phyloP scores from a whole-genome alignment of 129 eudicot genomes.

The Scalesia atractyloides region DNA sequence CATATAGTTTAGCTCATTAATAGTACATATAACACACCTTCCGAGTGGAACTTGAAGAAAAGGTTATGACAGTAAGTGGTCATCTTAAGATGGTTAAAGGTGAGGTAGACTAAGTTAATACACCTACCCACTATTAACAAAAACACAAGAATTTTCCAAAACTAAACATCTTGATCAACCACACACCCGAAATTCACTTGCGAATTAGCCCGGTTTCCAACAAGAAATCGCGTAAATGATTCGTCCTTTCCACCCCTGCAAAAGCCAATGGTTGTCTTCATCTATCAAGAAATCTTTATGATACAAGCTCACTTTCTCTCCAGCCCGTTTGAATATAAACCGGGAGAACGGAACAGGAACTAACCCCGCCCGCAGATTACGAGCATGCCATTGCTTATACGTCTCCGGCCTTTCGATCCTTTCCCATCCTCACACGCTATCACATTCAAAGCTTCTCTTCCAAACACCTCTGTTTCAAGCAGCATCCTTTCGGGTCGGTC shows the following conservation, averaged over 20 bases:
- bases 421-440: conserved; percentile 90
- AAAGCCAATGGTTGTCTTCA: conserved; percentile 75
- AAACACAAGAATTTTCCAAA: too few species aligned
- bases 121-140: conserved; percentile 4
- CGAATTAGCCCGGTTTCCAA: conserved; percentile 60
- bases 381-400: conserved; percentile 91
- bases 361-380: conserved; percentile 67
- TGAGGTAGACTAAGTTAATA: conserved; percentile 10
- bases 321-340: conserved; percentile 39
- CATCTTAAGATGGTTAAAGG: not conserved
- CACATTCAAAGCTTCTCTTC: conserved; percentile 76
- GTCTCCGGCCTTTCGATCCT: conserved; percentile 83
- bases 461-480: conserved; percentile 71
- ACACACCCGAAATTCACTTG: not conserved
- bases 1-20: not conserved
- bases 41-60: not conserved
- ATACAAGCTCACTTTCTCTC: conserved; percentile 51
- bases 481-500: conserved; percentile 66
- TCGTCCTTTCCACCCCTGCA: conserved; percentile 93
- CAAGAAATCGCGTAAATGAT: conserved; percentile 65
- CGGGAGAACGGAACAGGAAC: conserved; percentile 55
- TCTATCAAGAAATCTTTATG: conserved; percentile 84
- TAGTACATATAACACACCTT: not conserved
- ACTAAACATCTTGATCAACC: not conserved
- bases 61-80: too few species aligned